Conservation (phyloP, 305 asterid genomes). For the Solanum hybrid region DNA sequence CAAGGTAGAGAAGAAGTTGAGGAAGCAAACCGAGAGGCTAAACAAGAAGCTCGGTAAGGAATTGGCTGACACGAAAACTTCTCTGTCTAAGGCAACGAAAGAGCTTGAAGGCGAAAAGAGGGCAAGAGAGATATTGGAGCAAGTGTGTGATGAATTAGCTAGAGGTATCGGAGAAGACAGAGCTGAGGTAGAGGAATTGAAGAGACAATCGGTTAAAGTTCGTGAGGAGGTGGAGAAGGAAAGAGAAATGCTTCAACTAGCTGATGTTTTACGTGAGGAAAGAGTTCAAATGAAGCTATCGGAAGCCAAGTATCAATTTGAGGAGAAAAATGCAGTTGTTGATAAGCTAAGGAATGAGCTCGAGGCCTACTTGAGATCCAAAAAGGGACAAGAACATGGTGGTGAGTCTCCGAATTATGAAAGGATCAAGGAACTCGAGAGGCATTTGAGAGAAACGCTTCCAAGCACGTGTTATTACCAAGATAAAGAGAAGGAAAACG, state of each 20-base stretch:
- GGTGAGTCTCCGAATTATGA: slow-evolving; percentile 61
- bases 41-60: slow-evolving; percentile 77
- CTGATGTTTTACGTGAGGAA: slow-evolving; percentile 78
- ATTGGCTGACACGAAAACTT: slow-evolving; percentile 50
- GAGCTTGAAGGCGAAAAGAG: slow-evolving; percentile 69
- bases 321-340: slow-evolving; percentile 77
- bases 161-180: slow-evolving; percentile 69
- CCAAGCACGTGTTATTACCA: slow-evolving; percentile 30
- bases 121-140: slow-evolving; percentile 69
- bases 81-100: slow-evolving; percentile 28
- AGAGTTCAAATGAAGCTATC: slow-evolving; percentile 91
- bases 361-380: slow-evolving; percentile 54
- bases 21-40: slow-evolving; percentile 70
- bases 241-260: slow-evolving; percentile 91
- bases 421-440: slow-evolving; percentile 71
- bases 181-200: slow-evolving; percentile 70
- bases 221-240: slow-evolving; percentile 83
- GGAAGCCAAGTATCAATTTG: slow-evolving; percentile 84
- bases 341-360: slow-evolving; percentile 63
- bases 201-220: slow-evolving; percentile 58
- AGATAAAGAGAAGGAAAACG: slow-evolving; percentile 22
- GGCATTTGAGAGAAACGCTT: slow-evolving; percentile 61
- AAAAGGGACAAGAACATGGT: slow-evolving; percentile 31
- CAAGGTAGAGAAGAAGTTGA: slow-evolving; percentile 66
- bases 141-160: slow-evolving; percentile 80